Evolutionary conservation across 106 monocot genomes (phyloP), one percentile per base, ranked within the genome.

Genomic region (Iris macrosiphon): DNA sequence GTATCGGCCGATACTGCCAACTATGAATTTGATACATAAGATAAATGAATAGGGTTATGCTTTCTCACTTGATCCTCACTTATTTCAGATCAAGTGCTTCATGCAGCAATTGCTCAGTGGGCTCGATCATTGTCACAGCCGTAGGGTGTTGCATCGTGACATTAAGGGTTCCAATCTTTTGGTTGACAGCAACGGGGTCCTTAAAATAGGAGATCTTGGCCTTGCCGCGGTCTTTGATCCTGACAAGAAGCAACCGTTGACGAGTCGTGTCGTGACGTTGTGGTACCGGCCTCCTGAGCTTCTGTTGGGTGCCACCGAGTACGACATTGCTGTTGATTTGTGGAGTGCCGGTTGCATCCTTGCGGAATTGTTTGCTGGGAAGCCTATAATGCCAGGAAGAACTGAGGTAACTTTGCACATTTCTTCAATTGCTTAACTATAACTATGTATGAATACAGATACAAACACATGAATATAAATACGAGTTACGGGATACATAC

Each of bases 201-300:
- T 92, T 9, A 92, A 60, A 62, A 75, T 92, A 42, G 92, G 61
- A 17, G 92, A 92, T 58, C 83, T 92, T 67, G 92, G 92, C n/a
- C 76, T 92, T 19, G 79, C 92, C 28, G 64, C 75, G 9, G 55
- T 62, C 47, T 82, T 70, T 55, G 41, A 65, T 74, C 76, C 82
- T 11, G 40, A 61, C 10, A 62, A 86, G 18, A 70, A 35, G 9
- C 75, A 79, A n/a, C 73, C 75, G 26, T 52, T 92, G 35, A 92
- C 92, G 31, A 82, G 82, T 16, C 86, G 78, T 44, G 92, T 92
- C 10, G 92, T 92, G 15, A 92, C 92, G 16, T 40, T 92, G 46
- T 92, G 92, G 92, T 92, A 92, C 49, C 68, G 92, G 4, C 86
- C 92, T 28, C 92, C 92, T 21, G 92, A 92, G 43, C 82, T 92